Base-by-base conservation (phyloP, 148 eudicot genomes). In the Tetragonia tetragonoides region DNA sequence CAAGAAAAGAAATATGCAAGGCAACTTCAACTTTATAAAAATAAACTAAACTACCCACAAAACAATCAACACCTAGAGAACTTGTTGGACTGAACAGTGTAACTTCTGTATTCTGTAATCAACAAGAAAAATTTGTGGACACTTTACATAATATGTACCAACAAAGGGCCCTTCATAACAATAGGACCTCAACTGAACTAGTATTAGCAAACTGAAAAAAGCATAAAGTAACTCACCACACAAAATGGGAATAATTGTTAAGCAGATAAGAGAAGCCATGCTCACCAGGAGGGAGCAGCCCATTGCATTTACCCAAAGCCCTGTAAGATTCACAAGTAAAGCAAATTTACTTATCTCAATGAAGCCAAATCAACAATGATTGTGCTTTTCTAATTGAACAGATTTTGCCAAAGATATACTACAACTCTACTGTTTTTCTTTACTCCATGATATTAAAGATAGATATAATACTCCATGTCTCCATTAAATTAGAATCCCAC, bases 241-340 rank as follows among this genome's bases (percentile, higher is more conserved):
- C 77, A 95, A 76, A 68, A 88, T 70, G 67, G 99, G 99, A 85
- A 93, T 88, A 73, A 93, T 69, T 56, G 87, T 90, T 75, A 93
- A 80, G 86, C 97, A 95, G 77, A 95, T 87, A 76, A 95, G 92
- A 39, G 99, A 95, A 91, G 99, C 99, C 94, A 93, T 83, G 96
- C 99, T 95, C 79, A 95, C 97, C 89, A 95, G 81, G 41, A 95
- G 87, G 54, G 97, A 95, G 85, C 97, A 95, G 18, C 93, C 99
- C 92, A 93, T 86, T 21, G 99, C 97, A 83, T 81, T 44, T 67
- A 91, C 74, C 97, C 97, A 95, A 77, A 95, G 89, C 49, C 93
- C 99, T 95, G 85, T 18, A 23, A 75, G 77, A 71, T 23, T 62
- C 73, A 14, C 41, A 68, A 23, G 37, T 42, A 9, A 49, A 60